Evolutionary conservation across 176 grass and related monocot genomes (phyloP).

Genomic region (Saccharum spontaneum): DNA sequence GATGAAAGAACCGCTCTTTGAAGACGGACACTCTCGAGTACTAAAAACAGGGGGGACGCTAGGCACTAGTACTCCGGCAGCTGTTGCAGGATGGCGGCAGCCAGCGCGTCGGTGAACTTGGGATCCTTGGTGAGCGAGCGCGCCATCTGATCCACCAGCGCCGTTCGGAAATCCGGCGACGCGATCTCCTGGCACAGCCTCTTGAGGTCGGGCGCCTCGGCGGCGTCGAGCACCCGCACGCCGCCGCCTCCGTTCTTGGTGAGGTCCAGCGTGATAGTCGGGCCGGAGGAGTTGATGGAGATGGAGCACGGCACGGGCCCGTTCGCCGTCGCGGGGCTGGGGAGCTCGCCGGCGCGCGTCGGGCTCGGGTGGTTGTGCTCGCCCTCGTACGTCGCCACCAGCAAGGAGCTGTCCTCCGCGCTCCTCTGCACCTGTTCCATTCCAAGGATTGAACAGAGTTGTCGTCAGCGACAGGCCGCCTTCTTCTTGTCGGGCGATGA

Average conservation of each 20-base stretch:
- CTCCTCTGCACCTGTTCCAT: slow-evolving; percentile 78
- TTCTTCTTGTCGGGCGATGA: background rate
- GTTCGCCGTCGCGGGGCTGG: background rate
- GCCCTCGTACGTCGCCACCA: slow-evolving; percentile 87
- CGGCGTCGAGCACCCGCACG: background rate
- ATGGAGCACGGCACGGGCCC: slow-evolving; percentile 56
- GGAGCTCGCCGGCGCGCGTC: slow-evolving; percentile 9
- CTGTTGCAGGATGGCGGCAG: slow-evolving; percentile 57
- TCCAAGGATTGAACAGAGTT: background rate
- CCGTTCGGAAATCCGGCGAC: slow-evolving; percentile 54
- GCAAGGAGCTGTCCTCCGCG: slow-evolving; percentile 73
- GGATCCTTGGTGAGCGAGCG: slow-evolving; percentile 55
- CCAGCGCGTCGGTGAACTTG: slow-evolving; percentile 60
- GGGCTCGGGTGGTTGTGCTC: slow-evolving; percentile 76
- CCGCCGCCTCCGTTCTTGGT: slow-evolving; percentile 25
- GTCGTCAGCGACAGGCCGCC: background rate
- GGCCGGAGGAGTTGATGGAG: slow-evolving; percentile 54
- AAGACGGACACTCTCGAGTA: background rate
- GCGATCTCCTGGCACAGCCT: slow-evolving; percentile 44
- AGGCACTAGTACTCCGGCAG: slow-evolving; percentile 37
- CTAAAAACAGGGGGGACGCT: background rate
- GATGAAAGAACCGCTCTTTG: background rate
- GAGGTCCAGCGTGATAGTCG: slow-evolving; percentile 76
- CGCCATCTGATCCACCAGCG: slow-evolving; percentile 74
- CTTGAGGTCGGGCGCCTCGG: slow-evolving; percentile 26